Evolutionary conservation across 352 stramenopile species (phyloP).

Genomic region (Pythium sp.): DNA sequence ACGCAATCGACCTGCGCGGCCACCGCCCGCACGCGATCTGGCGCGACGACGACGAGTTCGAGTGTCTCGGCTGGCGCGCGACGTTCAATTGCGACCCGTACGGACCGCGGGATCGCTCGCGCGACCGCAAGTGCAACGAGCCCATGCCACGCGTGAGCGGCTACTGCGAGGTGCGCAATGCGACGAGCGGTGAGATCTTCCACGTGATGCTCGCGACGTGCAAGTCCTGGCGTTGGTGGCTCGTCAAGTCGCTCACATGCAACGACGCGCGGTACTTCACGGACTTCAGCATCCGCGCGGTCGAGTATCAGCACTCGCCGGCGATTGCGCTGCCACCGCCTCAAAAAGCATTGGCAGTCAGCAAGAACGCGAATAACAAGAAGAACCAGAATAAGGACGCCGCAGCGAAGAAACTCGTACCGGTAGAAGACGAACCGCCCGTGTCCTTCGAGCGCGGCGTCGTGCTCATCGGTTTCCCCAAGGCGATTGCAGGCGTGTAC

Average conservation of each 20-base stretch:
- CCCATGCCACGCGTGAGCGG: slow-evolving; percentile 46
- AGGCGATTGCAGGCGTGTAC: slow-evolving; percentile 65
- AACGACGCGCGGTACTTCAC: slow-evolving; percentile 57
- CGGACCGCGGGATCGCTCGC: slow-evolving; percentile 34
- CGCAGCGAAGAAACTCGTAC: slow-evolving; percentile 6
- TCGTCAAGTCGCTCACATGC: slow-evolving; percentile 56
- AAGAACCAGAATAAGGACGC: slow-evolving; percentile 6
- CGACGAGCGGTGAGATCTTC: slow-evolving; percentile 44
- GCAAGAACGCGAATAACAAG: neutral
- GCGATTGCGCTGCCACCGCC: slow-evolving; percentile 2
- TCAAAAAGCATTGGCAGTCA: neutral
- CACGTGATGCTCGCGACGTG: slow-evolving; percentile 75
- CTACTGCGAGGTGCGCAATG: slow-evolving; percentile 74
- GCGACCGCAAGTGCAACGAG: slow-evolving; percentile 45
- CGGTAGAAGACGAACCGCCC: neutral
- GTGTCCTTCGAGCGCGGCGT: slow-evolving; percentile 39
- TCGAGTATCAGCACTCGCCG: slow-evolving; percentile 34
- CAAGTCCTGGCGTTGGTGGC: slow-evolving; percentile 60
- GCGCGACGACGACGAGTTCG: slow-evolving; percentile 55
- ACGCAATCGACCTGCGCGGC: slow-evolving; percentile 36
- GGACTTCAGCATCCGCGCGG: slow-evolving; percentile 62
- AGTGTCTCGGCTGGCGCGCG: slow-evolving; percentile 72
- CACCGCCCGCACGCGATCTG: slow-evolving; percentile 37
- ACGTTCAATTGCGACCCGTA: slow-evolving; percentile 67
- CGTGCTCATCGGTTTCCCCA: slow-evolving; percentile 70